Evolutionary conservation across 2,329 filamentous ascomycete species (phyloP), one percentile per base, ranked within the genome.

Genomic region (Pyricularia pennisetigena): DNA sequence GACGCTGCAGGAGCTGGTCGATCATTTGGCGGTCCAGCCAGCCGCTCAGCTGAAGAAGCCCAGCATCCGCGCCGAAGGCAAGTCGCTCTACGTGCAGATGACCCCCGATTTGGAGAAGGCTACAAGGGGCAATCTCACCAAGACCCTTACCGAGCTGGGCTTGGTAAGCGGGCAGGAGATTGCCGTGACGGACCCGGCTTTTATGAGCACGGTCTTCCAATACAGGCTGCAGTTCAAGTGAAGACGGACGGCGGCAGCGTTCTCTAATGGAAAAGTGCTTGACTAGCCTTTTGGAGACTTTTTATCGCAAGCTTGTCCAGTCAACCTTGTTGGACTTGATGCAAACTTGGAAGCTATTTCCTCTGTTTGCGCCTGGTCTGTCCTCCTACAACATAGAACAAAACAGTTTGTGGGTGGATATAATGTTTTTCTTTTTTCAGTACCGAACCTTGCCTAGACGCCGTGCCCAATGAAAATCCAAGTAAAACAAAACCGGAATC

Each of bases 1-100:
- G 75, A 97, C 92, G 0, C 82, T 99, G 49, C 86, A 90, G 72
- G 92, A 96, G 35, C 91, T 98, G 69, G 86, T 98, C 29, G 93
- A 97, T 65, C 90, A 89, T 49, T 83, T 99, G 62, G 91, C 92
- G 1, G 87, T 91, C 73, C 86, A 91, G 72, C 92, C 95, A 2
- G 94, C 97, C 77, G 89, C 93, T 69, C 95, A 98, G 79, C 84
- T 99, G 68, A 98, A 97, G 84, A 94, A 93, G 76, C 94, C 95
- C 0, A 96, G 92, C 7, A 86, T 99, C 72, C 86, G 93, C 65
- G 83, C 82, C 0, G 89, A 94, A 73, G 86, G 87, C 68, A 95
- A 91, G 81, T 95, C 92, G 3, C 83, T 99, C 62, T 99, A 97
- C 78, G 95, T 97, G 84, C 93, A 93, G 72, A 88, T 86, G 30